phyloP scores from a whole-genome alignment of 257 asterid species.

The Gynochthodes officinalis region DNA sequence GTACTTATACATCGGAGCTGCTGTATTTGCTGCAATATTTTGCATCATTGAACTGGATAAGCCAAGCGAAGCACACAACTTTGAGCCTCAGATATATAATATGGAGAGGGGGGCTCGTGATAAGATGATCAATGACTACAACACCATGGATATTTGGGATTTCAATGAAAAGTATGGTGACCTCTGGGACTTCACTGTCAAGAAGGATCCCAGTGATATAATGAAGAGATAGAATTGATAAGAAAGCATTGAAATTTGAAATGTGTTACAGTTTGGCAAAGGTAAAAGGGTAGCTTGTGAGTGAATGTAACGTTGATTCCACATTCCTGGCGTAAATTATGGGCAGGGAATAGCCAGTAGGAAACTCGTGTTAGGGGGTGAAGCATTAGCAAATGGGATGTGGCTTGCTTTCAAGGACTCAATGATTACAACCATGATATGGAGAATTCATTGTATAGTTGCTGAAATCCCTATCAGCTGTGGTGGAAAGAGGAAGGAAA shows the following conservation, averaged over 20 bases:
- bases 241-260: not conserved
- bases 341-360: not conserved
- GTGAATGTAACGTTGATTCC: not conserved
- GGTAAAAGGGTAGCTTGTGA: no score
- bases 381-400: not conserved
- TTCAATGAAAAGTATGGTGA: constrained; percentile 87
- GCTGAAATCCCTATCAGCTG: not conserved
- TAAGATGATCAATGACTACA: constrained; percentile 75
- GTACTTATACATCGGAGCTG: constrained; percentile 82
- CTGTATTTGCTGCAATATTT: constrained; percentile 52
- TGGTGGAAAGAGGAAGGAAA: not conserved
- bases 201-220: constrained; percentile 41
- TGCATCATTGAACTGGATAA: constrained; percentile 81
- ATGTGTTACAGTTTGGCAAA: not conserved
- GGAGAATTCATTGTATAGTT: not conserved
- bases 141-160: constrained; percentile 90
- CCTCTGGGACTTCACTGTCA: constrained; percentile 78
- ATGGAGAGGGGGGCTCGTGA: constrained; percentile 91
- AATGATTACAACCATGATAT: not conserved
- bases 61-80: constrained; percentile 89
- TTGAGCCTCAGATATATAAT: constrained; percentile 82
- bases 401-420: not conserved
- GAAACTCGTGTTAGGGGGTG: not conserved
- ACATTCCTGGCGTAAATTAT: no score
- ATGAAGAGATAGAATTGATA: constrained; percentile 42